Conservation (phyloP, 2,329 filamentous ascomycete species). For the Nothopassalora personata region DNA sequence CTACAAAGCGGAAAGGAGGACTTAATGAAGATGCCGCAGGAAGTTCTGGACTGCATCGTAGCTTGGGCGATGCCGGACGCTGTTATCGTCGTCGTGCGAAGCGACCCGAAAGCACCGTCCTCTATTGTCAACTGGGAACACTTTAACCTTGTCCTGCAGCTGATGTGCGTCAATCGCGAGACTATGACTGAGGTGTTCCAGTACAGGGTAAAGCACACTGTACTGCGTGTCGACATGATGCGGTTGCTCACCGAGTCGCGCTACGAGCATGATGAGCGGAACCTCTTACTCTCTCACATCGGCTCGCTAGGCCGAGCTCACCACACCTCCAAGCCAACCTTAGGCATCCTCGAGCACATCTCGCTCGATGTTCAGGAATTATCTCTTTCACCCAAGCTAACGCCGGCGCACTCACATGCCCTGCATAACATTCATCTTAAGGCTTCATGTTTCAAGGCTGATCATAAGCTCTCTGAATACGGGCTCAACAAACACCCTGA, state of each 20-base stretch:
- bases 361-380: background rate
- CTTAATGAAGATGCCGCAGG: background rate
- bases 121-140: background rate
- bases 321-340: background rate
- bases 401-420: too few relatives aligned
- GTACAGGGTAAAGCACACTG: background rate
- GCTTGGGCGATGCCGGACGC: background rate
- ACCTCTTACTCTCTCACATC: background rate
- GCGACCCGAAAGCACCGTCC: background rate
- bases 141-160: background rate
- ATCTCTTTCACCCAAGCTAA: too few relatives aligned
- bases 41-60: background rate
- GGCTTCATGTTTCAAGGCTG: too few relatives aligned
- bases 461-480: too few relatives aligned
- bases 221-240: background rate
- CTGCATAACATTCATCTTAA: too few relatives aligned
- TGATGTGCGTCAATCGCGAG: background rate
- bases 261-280: background rate
- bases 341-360: background rate
- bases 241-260: background rate
- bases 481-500: too few relatives aligned
- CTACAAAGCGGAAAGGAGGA: background rate
- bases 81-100: background rate
- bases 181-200: background rate
- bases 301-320: background rate